Percentiles rank a stretch among this genome's conserved stretches.
phyloP scores from a whole-genome alignment of 192 early-diverging fungal species.

The Oehlia diaphana region DNA sequence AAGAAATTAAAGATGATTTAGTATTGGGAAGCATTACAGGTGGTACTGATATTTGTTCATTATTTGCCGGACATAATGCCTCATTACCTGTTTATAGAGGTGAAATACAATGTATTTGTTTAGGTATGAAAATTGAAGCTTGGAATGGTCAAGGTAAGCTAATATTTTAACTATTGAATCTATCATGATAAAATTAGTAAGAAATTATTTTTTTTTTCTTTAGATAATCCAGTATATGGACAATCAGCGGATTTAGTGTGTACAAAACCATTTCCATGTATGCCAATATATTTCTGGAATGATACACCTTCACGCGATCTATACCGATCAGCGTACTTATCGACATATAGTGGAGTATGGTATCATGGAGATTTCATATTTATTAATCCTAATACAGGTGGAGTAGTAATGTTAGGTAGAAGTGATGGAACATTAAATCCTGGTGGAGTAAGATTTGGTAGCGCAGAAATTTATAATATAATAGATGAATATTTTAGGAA shows the following conservation, averaged over 20 bases:
- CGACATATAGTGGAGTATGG: slow-evolving; percentile 82
- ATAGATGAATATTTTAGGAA: slow-evolving; percentile 64
- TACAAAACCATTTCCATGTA: slow-evolving; percentile 91
- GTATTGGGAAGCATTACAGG: slow-evolving; percentile 73
- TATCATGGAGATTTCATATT: slow-evolving; percentile 95
- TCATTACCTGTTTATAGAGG: slow-evolving; percentile 91
- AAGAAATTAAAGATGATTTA: slow-evolving; percentile 79
- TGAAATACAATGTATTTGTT: slow-evolving; percentile 88
- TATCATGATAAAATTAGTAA: neutral
- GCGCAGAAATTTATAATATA: slow-evolving; percentile 94
- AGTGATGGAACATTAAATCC: slow-evolving; percentile 94
- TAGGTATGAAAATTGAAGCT: slow-evolving; percentile 95
- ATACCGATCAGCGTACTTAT: slow-evolving; percentile 90
- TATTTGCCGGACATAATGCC: slow-evolving; percentile 91
- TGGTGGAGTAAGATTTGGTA: slow-evolving; percentile 88
- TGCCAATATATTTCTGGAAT: slow-evolving; percentile 96
- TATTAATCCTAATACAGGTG: slow-evolving; percentile 81
- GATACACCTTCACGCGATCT: slow-evolving; percentile 67
- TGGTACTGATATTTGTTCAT: slow-evolving; percentile 95
- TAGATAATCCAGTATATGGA: slow-evolving; percentile 61
- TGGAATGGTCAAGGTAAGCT: slow-evolving; percentile 67
- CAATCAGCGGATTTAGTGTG: slow-evolving; percentile 91
- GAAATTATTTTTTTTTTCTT: neutral
- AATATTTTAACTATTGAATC: neutral
- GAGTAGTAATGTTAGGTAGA: slow-evolving; percentile 94